These are phyloP conservation scores for Candida nonsorbophila DNA, from an alignment of 805 yeast species.

Conservation along the genomic window DNA sequence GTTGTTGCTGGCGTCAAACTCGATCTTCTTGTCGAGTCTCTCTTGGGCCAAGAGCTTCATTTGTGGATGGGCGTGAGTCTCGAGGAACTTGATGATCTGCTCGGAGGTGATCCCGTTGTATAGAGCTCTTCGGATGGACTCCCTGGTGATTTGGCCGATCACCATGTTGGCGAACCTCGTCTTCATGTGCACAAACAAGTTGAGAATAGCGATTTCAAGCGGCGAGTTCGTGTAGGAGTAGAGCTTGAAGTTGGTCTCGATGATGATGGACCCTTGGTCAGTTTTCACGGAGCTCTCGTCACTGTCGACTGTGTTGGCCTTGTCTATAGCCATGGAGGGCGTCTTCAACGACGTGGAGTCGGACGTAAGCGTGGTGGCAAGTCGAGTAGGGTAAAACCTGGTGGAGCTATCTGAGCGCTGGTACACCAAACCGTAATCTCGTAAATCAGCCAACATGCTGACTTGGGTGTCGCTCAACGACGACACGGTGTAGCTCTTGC, in stretches of 20 bases:
- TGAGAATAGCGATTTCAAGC: slow-evolving; percentile 86
- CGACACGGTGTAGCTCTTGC: slow-evolving; percentile 72
- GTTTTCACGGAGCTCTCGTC: slow-evolving; percentile 10
- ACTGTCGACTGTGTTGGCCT: slow-evolving; percentile 38
- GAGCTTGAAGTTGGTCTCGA: slow-evolving; percentile 90
- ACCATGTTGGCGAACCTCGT: slow-evolving; percentile 89
- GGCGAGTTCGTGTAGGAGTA: slow-evolving; percentile 95
- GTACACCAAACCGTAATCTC: slow-evolving; percentile 88
- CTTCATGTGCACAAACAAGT: slow-evolving; percentile 79
- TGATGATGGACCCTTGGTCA: slow-evolving; percentile 63
- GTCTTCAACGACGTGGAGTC: slow-evolving; percentile 68
- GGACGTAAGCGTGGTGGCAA: slow-evolving; percentile 86
- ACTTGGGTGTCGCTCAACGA: slow-evolving; percentile 75
- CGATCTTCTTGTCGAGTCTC: slow-evolving; percentile 58
- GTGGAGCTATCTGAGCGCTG: slow-evolving; percentile 47
- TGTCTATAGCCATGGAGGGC: slow-evolving; percentile 72
- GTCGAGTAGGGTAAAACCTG: slow-evolving; percentile 82
- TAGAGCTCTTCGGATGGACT: slow-evolving; percentile 80
- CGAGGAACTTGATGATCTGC: slow-evolving; percentile 84
- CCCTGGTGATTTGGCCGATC: slow-evolving; percentile 88
- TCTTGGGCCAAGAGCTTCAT: slow-evolving; percentile 75
- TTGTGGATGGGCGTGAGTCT: slow-evolving; percentile 91
- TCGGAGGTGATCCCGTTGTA: slow-evolving; percentile 90
- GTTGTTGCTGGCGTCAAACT: slow-evolving; percentile 50
- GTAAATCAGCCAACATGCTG: slow-evolving; percentile 80